Percentiles rank a stretch among this genome's conserved stretches.
phyloP scores from a whole-genome alignment of 2,329 filamentous ascomycete species.

The Colletotrichum godetiae region DNA sequence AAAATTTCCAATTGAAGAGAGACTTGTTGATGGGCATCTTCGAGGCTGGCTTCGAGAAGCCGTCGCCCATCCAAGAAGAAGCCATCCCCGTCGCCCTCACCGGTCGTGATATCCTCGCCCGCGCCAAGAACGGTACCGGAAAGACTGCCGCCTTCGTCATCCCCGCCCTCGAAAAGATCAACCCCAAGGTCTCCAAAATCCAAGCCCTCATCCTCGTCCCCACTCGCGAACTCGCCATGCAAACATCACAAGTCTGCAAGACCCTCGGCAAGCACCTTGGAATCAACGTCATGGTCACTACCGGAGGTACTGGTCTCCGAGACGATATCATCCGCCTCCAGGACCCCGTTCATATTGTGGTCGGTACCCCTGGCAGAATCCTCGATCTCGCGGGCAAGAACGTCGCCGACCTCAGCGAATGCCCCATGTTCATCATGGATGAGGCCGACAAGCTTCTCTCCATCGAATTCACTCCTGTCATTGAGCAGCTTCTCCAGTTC shows the following conservation, averaged over 20 bases:
- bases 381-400: slow-evolving; percentile 96
- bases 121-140: slow-evolving; percentile 98
- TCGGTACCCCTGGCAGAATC: slow-evolving; percentile 96
- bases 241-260: slow-evolving; percentile 99
- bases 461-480: slow-evolving; percentile 95
- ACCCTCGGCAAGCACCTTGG: slow-evolving; percentile 96
- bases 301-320: slow-evolving; percentile 92
- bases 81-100: slow-evolving; percentile 96
- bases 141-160: slow-evolving; percentile 99
- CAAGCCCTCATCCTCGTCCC: slow-evolving; percentile 97
- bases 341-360: slow-evolving; percentile 96
- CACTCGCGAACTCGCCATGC: slow-evolving; percentile 94
- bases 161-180: slow-evolving; percentile 93
- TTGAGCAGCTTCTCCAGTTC: slow-evolving; percentile 94
- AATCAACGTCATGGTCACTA: slow-evolving; percentile 99
- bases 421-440: slow-evolving; percentile 99
- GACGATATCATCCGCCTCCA: slow-evolving; percentile 97
- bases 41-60: slow-evolving; percentile 98
- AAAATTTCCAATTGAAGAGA: slow-evolving; percentile 95
- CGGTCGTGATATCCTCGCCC: slow-evolving; percentile 92
- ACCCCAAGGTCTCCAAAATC: slow-evolving; percentile 95
- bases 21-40: slow-evolving; percentile 99
- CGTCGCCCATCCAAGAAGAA: slow-evolving; percentile 99
- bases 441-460: slow-evolving; percentile 98
- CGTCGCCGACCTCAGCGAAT: slow-evolving; percentile 95